Base-by-base conservation (phyloP, 1,284 basidiomycete genomes). In the Boletellus sp. region DNA sequence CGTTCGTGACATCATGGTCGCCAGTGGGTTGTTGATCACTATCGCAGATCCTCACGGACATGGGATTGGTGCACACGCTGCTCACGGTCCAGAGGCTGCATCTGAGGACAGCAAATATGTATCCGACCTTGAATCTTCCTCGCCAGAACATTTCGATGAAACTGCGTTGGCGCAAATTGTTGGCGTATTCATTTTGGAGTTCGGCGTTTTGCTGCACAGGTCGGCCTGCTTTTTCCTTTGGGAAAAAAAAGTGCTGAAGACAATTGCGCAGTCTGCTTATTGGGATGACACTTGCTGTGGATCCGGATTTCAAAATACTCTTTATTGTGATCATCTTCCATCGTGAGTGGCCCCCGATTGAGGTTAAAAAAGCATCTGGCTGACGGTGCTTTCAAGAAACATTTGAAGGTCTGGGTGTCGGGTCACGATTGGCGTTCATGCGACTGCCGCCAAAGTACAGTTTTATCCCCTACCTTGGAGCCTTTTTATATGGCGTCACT, bases 271-370 rank as follows among this genome's bases (percentile, higher is more conserved):
- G 85, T 63, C 66, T 97, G 39, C 81, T 99, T 58, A 93, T 99
- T 60, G 96, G 96, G 1, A 74, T 99, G 22, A 98, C 96, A 0
- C 83, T 99, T 43, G 94, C 93, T 19, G 92, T 96, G 32, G 83
- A 89, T 62, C 71, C 80, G 24, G 67, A 82, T 44, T 98, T 99
- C 72, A 89, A 81, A 57, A 72, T 89, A 12, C 82, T 99, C 19
- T 95, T 98, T 67, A 75, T 94, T 55, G 95, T 98, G 53, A 73
- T 98, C 58, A 76, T 96, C 65, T 97, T 95, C 72, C 92, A 94
- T 66, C 91, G 90, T 91, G 59, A 59, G 78, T 73, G 16, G 19
- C 10, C 10, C 15, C 15, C 12, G 26, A 10, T 45, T 28, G 12
- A 53, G 44, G 6, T 38, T 39, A n/a, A 28, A 38, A 11, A 36